phyloP scores from a whole-genome alignment of 768 basidiomycete genomes.

The Lentinus tigrinus region DNA sequence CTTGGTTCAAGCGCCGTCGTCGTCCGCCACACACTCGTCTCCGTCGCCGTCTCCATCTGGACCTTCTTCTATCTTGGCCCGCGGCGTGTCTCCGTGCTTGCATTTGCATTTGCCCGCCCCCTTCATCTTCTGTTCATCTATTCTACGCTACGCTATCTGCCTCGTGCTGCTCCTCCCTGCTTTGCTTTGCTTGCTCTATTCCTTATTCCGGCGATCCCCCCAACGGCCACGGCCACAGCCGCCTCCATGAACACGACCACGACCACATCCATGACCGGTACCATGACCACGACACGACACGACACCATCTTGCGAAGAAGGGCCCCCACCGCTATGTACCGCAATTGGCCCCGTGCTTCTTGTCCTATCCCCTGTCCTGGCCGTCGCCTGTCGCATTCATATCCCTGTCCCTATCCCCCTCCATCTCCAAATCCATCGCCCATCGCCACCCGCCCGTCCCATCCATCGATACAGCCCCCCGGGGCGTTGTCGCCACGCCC shows the following conservation, averaged over 20 bases:
- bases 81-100: background rate
- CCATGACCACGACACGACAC: background rate
- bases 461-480: too few relatives aligned
- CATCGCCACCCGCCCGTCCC: background rate
- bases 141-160: background rate
- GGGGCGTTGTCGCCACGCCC: too few relatives aligned
- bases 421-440: background rate
- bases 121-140: background rate
- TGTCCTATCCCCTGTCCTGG: background rate
- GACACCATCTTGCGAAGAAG: background rate
- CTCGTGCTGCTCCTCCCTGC: background rate
- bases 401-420: background rate
- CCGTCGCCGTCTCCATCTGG: background rate
- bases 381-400: background rate
- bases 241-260: background rate
- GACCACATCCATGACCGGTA: background rate
- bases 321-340: background rate
- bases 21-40: background rate
- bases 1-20: background rate
- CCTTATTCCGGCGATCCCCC: background rate
- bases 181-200: slow-evolving; percentile 3
- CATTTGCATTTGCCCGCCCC: background rate
- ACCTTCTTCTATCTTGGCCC: background rate
- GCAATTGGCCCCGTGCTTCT: background rate
- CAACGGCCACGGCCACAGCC: background rate